Conservation (phyloP, 208 protist species). For the Wallacemonas sp. region DNA sequence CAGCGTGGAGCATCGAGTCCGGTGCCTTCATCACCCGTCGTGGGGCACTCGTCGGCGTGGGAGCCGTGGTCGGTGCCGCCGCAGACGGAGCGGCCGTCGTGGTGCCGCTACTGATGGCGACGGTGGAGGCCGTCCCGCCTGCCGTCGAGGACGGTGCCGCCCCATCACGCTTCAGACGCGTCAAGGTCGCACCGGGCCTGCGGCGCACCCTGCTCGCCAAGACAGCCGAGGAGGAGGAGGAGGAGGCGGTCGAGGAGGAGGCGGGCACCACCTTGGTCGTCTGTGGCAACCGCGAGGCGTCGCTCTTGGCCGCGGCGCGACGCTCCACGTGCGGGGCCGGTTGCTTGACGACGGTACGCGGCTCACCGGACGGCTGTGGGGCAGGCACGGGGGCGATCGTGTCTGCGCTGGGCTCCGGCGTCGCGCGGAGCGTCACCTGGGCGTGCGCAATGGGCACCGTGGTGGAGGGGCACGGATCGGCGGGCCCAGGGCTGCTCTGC, state of each 20-base stretch:
- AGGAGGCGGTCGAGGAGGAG: background rate
- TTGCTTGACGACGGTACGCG: background rate
- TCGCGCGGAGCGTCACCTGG: background rate
- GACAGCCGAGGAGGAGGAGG: background rate
- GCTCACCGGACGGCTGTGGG: background rate
- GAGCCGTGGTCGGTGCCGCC: background rate
- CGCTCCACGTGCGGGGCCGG: too few relatives aligned
- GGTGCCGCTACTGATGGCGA: background rate
- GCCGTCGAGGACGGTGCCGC: background rate
- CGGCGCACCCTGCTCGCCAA: background rate
- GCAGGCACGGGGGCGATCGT: too few relatives aligned
- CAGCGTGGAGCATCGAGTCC: conserved; percentile 15
- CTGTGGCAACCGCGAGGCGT: too few relatives aligned
- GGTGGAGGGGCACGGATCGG: background rate
- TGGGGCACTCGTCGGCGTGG: background rate
- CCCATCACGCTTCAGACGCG: conserved; percentile 3
- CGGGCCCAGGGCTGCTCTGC: background rate
- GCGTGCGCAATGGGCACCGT: background rate
- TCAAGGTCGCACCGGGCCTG: conserved; percentile 12
- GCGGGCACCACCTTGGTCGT: background rate
- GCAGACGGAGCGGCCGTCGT: background rate
- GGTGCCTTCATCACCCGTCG: conserved; percentile 10
- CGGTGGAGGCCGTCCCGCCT: too few relatives aligned
- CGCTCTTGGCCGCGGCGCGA: too few relatives aligned
- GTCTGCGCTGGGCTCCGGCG: too few relatives aligned